A percentile compares a stretch with the other conserved stretches of the same genome.
These are phyloP conservation scores for Colletotrichum liriopes DNA, from an alignment of 2,329 filamentous ascomycete genomes.

Conservation along the genomic window DNA sequence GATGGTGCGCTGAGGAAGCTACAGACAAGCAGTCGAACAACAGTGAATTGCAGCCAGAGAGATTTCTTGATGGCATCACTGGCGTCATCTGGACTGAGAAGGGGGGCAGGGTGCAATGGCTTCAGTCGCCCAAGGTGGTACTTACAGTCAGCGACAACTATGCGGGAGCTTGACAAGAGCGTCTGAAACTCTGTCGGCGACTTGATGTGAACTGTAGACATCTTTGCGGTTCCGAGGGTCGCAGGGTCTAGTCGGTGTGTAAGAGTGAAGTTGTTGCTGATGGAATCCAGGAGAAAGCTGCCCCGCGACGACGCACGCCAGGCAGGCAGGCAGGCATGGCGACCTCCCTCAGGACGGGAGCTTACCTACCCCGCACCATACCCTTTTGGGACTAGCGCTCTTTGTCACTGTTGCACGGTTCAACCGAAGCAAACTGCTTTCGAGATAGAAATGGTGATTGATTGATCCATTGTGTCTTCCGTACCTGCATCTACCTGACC, in stretches of 20 bases:
- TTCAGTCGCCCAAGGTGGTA: slow-evolving; percentile 45
- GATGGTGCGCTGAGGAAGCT: no score
- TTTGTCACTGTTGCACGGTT: not conserved
- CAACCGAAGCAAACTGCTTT: slow-evolving; percentile 2
- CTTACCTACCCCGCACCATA: slow-evolving; percentile 43
- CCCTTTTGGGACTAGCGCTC: slow-evolving; percentile 31
- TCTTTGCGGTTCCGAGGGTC: slow-evolving; percentile 46
- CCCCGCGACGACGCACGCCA: slow-evolving; percentile 25
- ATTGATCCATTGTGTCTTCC: not conserved
- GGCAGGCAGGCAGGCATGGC: slow-evolving; percentile 16
- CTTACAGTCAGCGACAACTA: slow-evolving; percentile 93
- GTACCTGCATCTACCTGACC: not conserved
- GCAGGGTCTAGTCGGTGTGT: slow-evolving; percentile 14
- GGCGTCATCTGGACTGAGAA: slow-evolving; percentile 42
- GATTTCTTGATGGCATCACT: not conserved
- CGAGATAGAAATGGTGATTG: not conserved
- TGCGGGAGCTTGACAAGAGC: slow-evolving; percentile 79
- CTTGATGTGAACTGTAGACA: slow-evolving; percentile 51
- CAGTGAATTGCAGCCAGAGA: not conserved
- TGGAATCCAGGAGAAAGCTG: slow-evolving; percentile 38
- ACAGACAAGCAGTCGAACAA: not conserved
- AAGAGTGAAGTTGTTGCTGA: slow-evolving; percentile 27
- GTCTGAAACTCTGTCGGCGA: slow-evolving; percentile 76
- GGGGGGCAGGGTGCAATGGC: slow-evolving; percentile 48
- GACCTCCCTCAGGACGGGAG: slow-evolving; percentile 17